Percentiles rank a stretch among this genome's conserved stretches.
Evolutionary conservation across 2,329 filamentous ascomycete genomes (phyloP).

Genomic region (Colletotrichum sp.): DNA sequence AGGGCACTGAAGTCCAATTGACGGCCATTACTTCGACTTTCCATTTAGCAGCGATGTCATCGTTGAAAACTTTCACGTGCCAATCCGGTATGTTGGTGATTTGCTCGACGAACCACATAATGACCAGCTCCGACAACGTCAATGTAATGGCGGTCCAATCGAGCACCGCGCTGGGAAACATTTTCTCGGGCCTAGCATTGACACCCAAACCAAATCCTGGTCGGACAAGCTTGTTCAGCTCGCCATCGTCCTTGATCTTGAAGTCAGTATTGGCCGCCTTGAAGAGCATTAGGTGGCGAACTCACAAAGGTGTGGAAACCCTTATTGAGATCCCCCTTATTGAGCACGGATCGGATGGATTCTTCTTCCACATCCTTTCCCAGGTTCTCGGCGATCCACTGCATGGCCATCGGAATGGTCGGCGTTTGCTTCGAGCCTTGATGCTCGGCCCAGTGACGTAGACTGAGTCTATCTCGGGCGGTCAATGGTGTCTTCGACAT

Average conservation of each 20-base stretch:
- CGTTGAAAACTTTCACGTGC: conserved; percentile 29
- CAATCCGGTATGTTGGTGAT: conserved; percentile 33
- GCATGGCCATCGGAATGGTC: not conserved
- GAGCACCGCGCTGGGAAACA: not conserved
- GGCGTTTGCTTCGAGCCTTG: not conserved
- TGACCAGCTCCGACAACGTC: conserved; percentile 23
- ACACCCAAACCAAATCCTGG: not conserved
- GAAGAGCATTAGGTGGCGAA: not conserved
- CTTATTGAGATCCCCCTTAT: not conserved
- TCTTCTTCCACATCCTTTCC: not conserved
- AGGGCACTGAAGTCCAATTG: conserved; percentile 29
- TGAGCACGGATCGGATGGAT: not conserved
- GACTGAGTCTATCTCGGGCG: not conserved
- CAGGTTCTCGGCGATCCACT: not conserved
- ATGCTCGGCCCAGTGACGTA: not conserved
- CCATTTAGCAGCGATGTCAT: conserved; percentile 29
- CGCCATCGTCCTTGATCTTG: not conserved
- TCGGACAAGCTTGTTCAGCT: not conserved
- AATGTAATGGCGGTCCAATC: conserved; percentile 6
- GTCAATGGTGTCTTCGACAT: not conserved
- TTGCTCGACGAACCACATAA: conserved; percentile 30
- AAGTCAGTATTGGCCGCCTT: not conserved
- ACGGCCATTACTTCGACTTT: conserved; percentile 25
- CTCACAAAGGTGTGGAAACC: not conserved
- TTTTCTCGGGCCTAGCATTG: not conserved